Evolutionary conservation across 345 rosid genomes (phyloP), one percentile per base, ranked within the genome.

Genomic region (Carallia pectinifolia): DNA sequence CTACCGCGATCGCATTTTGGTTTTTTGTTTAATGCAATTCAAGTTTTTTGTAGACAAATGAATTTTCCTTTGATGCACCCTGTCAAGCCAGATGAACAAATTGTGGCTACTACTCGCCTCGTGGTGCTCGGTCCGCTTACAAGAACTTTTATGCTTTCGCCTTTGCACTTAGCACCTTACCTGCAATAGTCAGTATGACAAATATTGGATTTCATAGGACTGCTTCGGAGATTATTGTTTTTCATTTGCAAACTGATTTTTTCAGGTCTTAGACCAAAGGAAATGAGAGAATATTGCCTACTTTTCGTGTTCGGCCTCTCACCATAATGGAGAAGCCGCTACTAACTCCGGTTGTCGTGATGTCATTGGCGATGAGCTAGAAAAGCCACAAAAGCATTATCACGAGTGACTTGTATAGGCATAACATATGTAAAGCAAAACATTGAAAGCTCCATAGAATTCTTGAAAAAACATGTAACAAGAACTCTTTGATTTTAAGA

Each of bases 401-500:
- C 31, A 59, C 40, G 16, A 76, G 61, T 19, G 71, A 44, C 1
- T 66, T 6, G n/a, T 67, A 60, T 18, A 76, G 12, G 5, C 33
- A 38, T n/a, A 76, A 23, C 63, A 66, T 54, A 19, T 61, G 54
- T 31, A 76, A 33, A 39, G 69, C 65, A 27, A 75, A 76, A 59
- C 71, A 70, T 61, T 7, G 75, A 18, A 31, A 76, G 79, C 15
- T 66, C 60, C 0, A 10, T 19, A 19, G 66, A 70, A 29, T 70
- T 71, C 67, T 66, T 70, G 79, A 76, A 76, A 23, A 68, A 67
- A 9, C 71, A 76, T 27, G 65, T 8, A n/a, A 70, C 71, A 23
- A 65, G 67, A 18, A 76, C 52, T 23, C 23, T 23, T 23, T 23
- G 23, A 23, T 23, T 23, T 23, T 23, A 23, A 23, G 23, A 23